Base-by-base conservation (phyloP, 2,329 filamentous ascomycete genomes). In the Fonsecaea pedrosoi region DNA sequence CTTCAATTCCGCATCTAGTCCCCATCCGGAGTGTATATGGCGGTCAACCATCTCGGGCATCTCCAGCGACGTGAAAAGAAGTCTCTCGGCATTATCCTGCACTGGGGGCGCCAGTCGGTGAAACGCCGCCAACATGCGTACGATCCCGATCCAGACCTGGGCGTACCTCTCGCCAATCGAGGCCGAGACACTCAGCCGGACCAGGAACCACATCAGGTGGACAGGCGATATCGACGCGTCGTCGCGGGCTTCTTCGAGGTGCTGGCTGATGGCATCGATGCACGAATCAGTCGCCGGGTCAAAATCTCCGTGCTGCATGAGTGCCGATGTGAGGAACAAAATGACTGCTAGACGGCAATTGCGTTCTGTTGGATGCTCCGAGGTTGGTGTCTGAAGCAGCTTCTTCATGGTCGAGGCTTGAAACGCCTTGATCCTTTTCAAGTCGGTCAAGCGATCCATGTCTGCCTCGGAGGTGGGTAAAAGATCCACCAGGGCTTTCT, bases 381-480 rank as follows among this genome's bases (percentile, higher is more conserved):
- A 40, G 15, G 58, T 37, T 32, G 42, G 58, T 18, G 45, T 45
- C 21, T 53, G 45, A 15, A 61, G 58, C 37, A 54, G 34, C 18
- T 10, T 40, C 40, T 42, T 54, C 18, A 61, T n/a, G 4, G 48
- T 61, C 9, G 58, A 61, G 3, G 58, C 32, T 38, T 40, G 48
- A 32, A 61, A 61, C 30, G 32, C 15, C 45, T 21, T 61, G 21
- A 61, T 35, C 18, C 58, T 45, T 12, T 7, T 40, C 37, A 48
- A 61, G 18, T 61, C 58, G 1, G 58, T 30, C 45, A 61, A 32
- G 45, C 58, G 58, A n/a, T 61, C 58, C 58, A 61, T 40, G 6
- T 61, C 58, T 37, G 25, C 58, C 45, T 61, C 58, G 32, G 58
- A 61, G n/a, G 58, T 61, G 12, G 58, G 58, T 38, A 61, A 21